A percentile compares a stretch with the other conserved stretches of the same genome.
These are phyloP conservation scores for Aureobasidium musti DNA, from an alignment of 2,329 filamentous ascomycete species.

Conservation along the genomic window DNA sequence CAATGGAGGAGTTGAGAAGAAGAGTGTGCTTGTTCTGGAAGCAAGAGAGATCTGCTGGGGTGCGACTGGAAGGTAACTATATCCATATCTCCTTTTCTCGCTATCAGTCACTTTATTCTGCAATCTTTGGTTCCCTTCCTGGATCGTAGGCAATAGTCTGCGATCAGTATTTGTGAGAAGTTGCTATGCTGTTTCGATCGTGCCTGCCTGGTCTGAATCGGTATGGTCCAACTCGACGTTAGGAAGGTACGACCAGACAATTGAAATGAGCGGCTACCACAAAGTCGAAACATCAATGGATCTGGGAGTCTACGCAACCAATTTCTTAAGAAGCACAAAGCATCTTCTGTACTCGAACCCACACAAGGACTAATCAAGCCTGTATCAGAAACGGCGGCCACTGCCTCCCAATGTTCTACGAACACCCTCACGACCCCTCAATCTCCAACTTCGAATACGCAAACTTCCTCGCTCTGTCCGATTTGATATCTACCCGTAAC, in stretches of 20 bases:
- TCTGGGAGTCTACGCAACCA: too few relatives aligned
- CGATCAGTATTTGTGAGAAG: background rate
- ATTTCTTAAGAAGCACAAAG: too few relatives aligned
- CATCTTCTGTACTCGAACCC: background rate
- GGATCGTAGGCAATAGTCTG: background rate
- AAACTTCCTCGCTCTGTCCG: conserved; percentile 63
- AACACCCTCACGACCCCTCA: conserved; percentile 52
- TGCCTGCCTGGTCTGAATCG: background rate
- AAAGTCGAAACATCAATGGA: too few relatives aligned
- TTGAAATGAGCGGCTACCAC: too few relatives aligned
- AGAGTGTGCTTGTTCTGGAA: conserved; percentile 69
- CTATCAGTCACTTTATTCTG: background rate
- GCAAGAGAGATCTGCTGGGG: conserved; percentile 79
- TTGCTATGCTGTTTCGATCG: background rate
- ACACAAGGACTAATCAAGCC: background rate
- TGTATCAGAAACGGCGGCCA: conserved; percentile 56
- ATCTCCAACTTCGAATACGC: conserved; percentile 71
- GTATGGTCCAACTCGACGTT: too few relatives aligned
- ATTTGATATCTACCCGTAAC: conserved; percentile 57
- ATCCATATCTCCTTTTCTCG: background rate
- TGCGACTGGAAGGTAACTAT: conserved; percentile 71
- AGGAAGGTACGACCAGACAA: too few relatives aligned
- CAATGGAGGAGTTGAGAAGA: conserved; percentile 24
- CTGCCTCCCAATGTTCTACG: conserved; percentile 72
- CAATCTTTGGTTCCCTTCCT: background rate